Percentiles rank a stretch among this genome's conserved stretches.
Evolutionary conservation across 208 protist genomes (phyloP).

Genomic region (Trypanosoma avium): DNA sequence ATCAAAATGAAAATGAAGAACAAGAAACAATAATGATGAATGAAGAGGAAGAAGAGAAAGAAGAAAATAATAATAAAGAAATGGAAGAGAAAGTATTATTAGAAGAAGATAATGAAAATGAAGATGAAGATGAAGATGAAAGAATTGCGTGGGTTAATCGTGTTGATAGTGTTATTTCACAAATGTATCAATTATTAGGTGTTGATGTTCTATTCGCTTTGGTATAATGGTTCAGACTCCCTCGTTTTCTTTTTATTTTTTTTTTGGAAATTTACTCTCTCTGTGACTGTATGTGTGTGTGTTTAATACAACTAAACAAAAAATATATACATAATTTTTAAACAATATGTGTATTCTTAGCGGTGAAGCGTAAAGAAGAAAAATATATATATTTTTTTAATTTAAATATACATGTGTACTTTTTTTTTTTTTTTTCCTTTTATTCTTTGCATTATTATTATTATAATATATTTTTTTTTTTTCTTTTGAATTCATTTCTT

Average conservation of each 20-base stretch:
- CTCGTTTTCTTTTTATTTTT: background rate
- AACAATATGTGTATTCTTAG: background rate
- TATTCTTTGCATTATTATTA: background rate
- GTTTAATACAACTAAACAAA: background rate
- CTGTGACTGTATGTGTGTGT: background rate
- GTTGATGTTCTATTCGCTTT: constrained; percentile 61
- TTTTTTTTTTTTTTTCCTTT: constrained; percentile 7
- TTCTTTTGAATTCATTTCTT: constrained; percentile 3
- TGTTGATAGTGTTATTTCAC: constrained; percentile 46
- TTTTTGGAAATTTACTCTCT: background rate
- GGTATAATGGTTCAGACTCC: constrained; percentile 21
- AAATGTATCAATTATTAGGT: constrained; percentile 56
- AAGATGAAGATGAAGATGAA: constrained; percentile 19
- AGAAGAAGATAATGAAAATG: constrained; percentile 1
- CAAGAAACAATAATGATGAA: constrained; percentile 4
- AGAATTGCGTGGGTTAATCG: constrained; percentile 43
- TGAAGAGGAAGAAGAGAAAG: constrained; percentile 17
- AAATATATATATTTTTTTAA: background rate
- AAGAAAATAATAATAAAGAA: constrained; percentile 1
- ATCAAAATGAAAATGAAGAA: constrained; percentile 12
- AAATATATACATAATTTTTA: background rate
- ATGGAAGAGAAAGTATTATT: too few species aligned
- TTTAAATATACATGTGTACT: constrained; percentile 3
- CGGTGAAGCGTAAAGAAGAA: background rate
- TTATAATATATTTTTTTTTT: background rate